Evolutionary conservation across 2,329 filamentous ascomycete species (phyloP), one percentile per base, ranked within the genome.

Genomic region (Fusarium paranaense): DNA sequence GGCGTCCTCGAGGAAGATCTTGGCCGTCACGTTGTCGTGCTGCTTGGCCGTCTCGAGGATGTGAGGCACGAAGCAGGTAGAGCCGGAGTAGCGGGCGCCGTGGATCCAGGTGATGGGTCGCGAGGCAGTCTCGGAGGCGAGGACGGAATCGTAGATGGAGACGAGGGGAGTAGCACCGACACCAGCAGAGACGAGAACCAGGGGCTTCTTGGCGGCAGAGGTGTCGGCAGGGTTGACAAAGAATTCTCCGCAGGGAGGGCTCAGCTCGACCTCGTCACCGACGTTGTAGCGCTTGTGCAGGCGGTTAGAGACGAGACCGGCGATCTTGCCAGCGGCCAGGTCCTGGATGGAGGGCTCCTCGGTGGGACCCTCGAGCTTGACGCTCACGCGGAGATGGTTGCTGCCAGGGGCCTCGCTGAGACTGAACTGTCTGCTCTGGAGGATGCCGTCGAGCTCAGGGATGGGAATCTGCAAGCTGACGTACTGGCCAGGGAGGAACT

Each of bases 341-440:
- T 85, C 84, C 33, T 83, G 80, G 13, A 73, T 11, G 3, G 76
- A 66, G 6, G 77, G 75, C 32, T 77, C 66, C 35, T 79, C 77
- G 16, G 79, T 58, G 3, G 79, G 78, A 38, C 88, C 90, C 72
- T 90, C 92, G 66, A 85, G 88, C 87, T 95, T 95, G 70, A 96
- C 91, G 74, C 90, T 93, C 83, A 96, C 91, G 64, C 94, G 89
- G 82, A 94, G 94, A 81, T 90, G 88, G 18, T 85, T 84, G 9
- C 86, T 87, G 57, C 87, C 85, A 5, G 86, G 85, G 3, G 83
- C 86, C 76, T 93, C 90, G 78, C 90, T 93, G 65, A 96, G 85
- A 56, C 91, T 93, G 85, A 95, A 96, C 84, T 96, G 94, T 64
- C 94, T 85, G 66, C 90, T 90, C 82, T 96, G 94, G 67, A 87